Evolutionary conservation across 805 yeast species (phyloP), one percentile per base, ranked within the genome.

Genomic region (Candida nanaspora): DNA sequence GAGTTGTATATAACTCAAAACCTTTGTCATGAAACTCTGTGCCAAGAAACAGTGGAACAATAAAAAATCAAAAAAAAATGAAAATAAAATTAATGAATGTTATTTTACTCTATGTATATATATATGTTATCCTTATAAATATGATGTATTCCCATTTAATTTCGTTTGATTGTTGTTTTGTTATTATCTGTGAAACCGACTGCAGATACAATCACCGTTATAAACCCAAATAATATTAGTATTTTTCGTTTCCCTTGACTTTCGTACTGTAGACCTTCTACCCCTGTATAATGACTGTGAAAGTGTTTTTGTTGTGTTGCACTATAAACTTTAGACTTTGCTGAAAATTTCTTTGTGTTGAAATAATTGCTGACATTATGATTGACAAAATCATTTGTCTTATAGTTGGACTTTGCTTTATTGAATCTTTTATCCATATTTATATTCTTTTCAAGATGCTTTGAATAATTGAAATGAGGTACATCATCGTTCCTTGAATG

Each of bases 381-480:
- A 13, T 48, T 47, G 25, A 53, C 43, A 3, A 49, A 33, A 39
- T 55, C 55, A 2, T 57, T 54, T 16, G 46, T 44, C 26, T 49
- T 52, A 35, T 29, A 44, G 32, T 48, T 49, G 30, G 53, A 49
- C 26, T 49, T 52, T 32, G 55, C 44, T 33, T 55, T 53, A 34
- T 44, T 46, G 40, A 52, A 45, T 14, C 70, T 49, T 37, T 59
- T 57, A 37, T 68, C 73, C 49, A 62, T 57, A 47, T 65, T 70
- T 41, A 78, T 61, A 43, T 76, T 75, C 38, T 77, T 70, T 25
- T 63, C 56, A 6, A 76, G 60, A 53, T 78, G 83, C 42, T 69
- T 68, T 43, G 72, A 66, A 47, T 72, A 75, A 55, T 78, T 76
- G 48, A 78, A 78, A 56, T 78, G 84, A 2, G 83, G 82, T 3